These are phyloP conservation scores for Papilionanthe hybrid DNA, from an alignment of 116 monocot genomes.

Conservation along the genomic window DNA sequence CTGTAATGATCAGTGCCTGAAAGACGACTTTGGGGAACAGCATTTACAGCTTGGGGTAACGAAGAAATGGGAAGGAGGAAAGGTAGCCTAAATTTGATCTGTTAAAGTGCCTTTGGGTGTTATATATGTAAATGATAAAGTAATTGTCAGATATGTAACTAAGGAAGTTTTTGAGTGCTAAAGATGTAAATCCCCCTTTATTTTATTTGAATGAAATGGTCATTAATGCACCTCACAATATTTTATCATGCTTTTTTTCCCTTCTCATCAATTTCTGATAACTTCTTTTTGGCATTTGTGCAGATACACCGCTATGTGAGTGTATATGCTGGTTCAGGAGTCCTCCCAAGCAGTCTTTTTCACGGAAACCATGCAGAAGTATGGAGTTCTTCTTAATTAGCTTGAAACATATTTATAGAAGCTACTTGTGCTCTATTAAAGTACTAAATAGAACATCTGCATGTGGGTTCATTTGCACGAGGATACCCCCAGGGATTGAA, in stretches of 20 bases:
- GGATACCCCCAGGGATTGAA: not conserved
- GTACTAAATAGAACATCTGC: not conserved
- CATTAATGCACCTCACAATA: not conserved
- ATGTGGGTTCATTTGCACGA: too few species aligned
- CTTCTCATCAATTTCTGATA: not conserved
- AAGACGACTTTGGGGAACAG: too few species aligned
- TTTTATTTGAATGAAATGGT: not conserved
- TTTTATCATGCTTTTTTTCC: not conserved
- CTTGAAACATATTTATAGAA: not conserved
- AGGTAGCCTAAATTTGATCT: too few species aligned
- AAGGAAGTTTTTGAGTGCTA: too few species aligned
- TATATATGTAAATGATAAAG: too few species aligned
- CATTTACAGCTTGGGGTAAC: too few species aligned
- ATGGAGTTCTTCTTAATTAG: not conserved
- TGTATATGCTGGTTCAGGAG: conserved; percentile 57
- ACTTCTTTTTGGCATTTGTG: not conserved
- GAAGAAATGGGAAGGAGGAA: too few species aligned
- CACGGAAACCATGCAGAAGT: conserved; percentile 63
- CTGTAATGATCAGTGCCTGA: too few species aligned
- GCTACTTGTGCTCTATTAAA: not conserved
- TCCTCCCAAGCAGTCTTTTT: conserved; percentile 71
- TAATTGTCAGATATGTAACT: too few species aligned
- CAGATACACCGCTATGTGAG: conserved; percentile 70
- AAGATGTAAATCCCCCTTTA: too few species aligned
- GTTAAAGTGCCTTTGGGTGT: too few species aligned